Conservation (phyloP, 257 asterid species). For the Petunia axillaris region DNA sequence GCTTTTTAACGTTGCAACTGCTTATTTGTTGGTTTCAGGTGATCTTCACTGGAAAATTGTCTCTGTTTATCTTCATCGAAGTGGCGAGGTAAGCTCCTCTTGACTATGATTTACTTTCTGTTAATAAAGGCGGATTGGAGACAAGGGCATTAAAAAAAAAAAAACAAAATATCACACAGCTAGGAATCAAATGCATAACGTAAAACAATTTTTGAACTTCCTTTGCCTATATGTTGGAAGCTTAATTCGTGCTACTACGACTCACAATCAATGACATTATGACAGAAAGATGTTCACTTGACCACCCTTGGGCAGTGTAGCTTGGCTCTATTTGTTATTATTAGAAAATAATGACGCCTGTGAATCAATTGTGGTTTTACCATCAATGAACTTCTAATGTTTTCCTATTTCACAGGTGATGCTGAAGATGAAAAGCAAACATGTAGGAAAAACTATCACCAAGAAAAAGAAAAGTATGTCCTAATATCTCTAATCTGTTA, state of each 20-base stretch:
- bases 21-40: conserved; percentile 44
- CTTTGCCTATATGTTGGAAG: no score
- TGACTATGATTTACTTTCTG: no score
- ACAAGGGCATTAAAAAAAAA: no score
- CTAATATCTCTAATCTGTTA: background rate
- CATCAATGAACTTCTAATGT: background rate
- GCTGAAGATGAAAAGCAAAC: conserved; percentile 98
- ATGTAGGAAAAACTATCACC: conserved; percentile 82
- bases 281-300: no score
- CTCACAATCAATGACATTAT: no score
- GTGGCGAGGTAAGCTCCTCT: conserved; percentile 60
- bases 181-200: no score
- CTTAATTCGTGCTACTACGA: no score
- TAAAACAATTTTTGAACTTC: no score
- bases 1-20: background rate
- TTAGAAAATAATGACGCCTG: background rate
- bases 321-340: no score
- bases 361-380: background rate
- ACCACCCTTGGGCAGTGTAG: no score
- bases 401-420: conserved; percentile 59
- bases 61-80: conserved; percentile 85
- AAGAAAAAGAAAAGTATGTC: conserved; percentile 86
- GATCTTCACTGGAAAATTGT: conserved; percentile 99
- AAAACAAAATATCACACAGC: no score
- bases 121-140: no score